Evolutionary conservation across 2,329 filamentous ascomycete genomes (phyloP).

Genomic region (Hypoxylon sp.): DNA sequence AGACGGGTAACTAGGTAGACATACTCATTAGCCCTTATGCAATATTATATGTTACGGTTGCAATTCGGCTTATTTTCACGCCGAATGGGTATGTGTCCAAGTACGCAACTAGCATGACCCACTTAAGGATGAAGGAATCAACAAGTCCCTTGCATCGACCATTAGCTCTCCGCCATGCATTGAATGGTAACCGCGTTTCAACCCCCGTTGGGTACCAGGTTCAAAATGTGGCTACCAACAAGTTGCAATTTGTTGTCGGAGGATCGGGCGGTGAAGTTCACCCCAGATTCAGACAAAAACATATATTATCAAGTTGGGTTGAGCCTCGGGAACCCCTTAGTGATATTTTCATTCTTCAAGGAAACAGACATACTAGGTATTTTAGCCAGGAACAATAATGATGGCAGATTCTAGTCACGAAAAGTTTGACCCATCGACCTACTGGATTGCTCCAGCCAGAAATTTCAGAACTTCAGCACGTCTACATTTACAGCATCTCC

Average conservation of each 20-base stretch:
- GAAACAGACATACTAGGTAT: not conserved
- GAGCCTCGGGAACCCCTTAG: not conserved
- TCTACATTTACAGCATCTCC: slow-evolving; percentile 50
- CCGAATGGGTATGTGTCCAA: not conserved
- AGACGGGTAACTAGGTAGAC: too few species aligned
- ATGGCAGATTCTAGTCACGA: not conserved
- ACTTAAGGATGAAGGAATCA: not conserved
- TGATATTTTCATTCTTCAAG: not conserved
- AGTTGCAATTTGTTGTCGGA: not conserved
- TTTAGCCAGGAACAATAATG: not conserved
- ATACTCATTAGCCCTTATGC: not conserved
- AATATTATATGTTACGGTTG: too few species aligned
- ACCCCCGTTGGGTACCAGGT: not conserved
- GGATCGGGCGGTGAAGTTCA: not conserved
- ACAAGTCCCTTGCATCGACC: not conserved
- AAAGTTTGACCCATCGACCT: slow-evolving; percentile 27
- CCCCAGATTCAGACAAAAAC: not conserved
- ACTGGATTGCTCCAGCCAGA: slow-evolving; percentile 43
- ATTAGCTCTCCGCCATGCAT: not conserved
- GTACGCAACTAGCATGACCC: not conserved
- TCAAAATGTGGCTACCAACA: not conserved
- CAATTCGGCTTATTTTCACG: too few species aligned
- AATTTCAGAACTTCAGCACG: slow-evolving; percentile 48
- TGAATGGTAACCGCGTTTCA: not conserved
- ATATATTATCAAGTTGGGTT: not conserved